Evolutionary conservation across 2,329 filamentous ascomycete genomes (phyloP), one percentile per base, ranked within the genome.

Genomic region (Fusarium nelsonii): DNA sequence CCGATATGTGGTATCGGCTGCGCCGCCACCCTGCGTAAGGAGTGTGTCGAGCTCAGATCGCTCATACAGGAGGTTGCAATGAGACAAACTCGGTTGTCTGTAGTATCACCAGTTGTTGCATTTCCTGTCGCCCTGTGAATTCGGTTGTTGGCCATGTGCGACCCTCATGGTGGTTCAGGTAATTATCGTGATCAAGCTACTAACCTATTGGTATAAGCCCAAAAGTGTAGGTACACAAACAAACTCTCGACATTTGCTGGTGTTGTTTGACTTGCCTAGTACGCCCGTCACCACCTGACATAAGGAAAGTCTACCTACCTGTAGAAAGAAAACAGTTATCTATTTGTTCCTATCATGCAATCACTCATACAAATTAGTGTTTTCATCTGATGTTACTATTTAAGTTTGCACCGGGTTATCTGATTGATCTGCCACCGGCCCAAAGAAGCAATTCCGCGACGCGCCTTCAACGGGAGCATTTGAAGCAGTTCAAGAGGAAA

Each of bases 391-490:
- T 30, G 30, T 9, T 8, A 4, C 37, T 8, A 11, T 41, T 30
- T 16, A 48, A 40, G 33, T 30, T 33, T 32, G 41, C 26, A 18
- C 16, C 45, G 66, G 53, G 32, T 53, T 49, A 68, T 63, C 32
- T 32, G 0, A 32, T 68, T 68, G 26, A 55, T 46, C 57, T 50
- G 67, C 41, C 23, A 33, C 41, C 58, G 23, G 18, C 30, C 28
- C 30, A 20, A 64, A 70, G 62, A 70, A 70, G 67, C 67, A 69
- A 70, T 68, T 64, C 46, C 26, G n/a, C 36, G 44, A 51, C 12
- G 16, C 61, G 43, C 40, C 37, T 64, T 34, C 51, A 30, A 16
- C 30, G 37, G 23, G 20, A 57, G n/a, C 16, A n/a, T 32, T 30
- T 12, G n/a, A 18, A 45, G n/a, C 43, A 58, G 37, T 39, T 40